Conservation (phyloP, 768 basidiomycete genomes). For the Mycena kentingensis region DNA sequence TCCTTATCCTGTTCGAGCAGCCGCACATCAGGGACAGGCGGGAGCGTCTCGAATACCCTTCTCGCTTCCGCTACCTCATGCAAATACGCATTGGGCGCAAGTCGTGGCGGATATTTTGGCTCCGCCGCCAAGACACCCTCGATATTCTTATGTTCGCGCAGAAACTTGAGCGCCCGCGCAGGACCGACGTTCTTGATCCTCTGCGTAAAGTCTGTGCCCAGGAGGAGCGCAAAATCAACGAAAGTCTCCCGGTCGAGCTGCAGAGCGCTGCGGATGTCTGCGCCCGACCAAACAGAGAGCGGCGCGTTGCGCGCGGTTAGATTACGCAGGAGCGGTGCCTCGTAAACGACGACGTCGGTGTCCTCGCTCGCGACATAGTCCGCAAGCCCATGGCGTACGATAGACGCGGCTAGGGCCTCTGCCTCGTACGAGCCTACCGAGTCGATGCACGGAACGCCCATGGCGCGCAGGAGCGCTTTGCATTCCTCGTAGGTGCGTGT, state of each 20-base stretch:
- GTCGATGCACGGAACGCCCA: slow-evolving; percentile 83
- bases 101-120: slow-evolving; percentile 52
- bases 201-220: slow-evolving; percentile 90
- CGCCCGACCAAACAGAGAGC: slow-evolving; percentile 64
- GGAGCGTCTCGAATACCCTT: slow-evolving; percentile 63
- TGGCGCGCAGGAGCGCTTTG: slow-evolving; percentile 65
- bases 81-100: slow-evolving; percentile 56
- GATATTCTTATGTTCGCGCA: slow-evolving; percentile 70
- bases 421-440: slow-evolving; percentile 74
- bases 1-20: slow-evolving; percentile 42
- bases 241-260: slow-evolving; percentile 58
- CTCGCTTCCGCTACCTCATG: slow-evolving; percentile 65
- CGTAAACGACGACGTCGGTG: slow-evolving; percentile 83
- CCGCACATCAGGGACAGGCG: slow-evolving; percentile 54
- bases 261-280: slow-evolving; percentile 59
- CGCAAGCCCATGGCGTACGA: slow-evolving; percentile 73
- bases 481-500: slow-evolving; percentile 68
- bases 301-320: slow-evolving; percentile 62
- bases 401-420: slow-evolving; percentile 79
- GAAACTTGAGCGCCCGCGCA: slow-evolving; percentile 71
- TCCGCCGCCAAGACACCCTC: slow-evolving; percentile 62
- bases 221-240: slow-evolving; percentile 83
- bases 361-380: slow-evolving; percentile 94
- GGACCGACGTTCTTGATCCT: slow-evolving; percentile 86
- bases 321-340: slow-evolving; percentile 79